These are phyloP conservation scores for Stromatinia cepivora DNA, from an alignment of 2,329 filamentous ascomycete genomes.

Conservation along the genomic window DNA sequence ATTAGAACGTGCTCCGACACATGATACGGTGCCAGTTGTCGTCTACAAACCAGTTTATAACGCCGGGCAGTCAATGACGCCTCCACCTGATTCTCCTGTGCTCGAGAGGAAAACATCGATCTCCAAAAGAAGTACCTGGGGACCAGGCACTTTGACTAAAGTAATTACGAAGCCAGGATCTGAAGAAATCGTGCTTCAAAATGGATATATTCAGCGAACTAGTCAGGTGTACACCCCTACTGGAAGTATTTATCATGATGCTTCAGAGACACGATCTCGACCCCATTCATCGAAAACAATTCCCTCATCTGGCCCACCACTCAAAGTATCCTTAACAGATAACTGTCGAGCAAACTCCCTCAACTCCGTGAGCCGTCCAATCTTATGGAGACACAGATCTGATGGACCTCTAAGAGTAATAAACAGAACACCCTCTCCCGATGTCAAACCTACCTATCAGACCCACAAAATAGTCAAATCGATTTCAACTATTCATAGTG, in stretches of 20 bases:
- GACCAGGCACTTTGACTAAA: conserved; percentile 10
- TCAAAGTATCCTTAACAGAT: background rate
- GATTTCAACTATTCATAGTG: conserved; percentile 18
- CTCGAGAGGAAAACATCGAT: background rate
- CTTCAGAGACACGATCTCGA: background rate
- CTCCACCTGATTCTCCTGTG: background rate
- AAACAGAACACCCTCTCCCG: conserved; percentile 16
- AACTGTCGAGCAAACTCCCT: conserved; percentile 3
- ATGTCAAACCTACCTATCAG: conserved; percentile 11
- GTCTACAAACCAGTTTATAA: conserved; percentile 42
- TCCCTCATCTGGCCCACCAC: background rate
- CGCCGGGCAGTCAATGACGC: conserved; percentile 39
- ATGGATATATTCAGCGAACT: conserved; percentile 23
- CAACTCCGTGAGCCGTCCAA: background rate
- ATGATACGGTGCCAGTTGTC: background rate
- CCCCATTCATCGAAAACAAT: background rate
- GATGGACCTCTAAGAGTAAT: background rate
- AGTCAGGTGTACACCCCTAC: conserved; percentile 16
- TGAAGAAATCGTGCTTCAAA: conserved; percentile 23
- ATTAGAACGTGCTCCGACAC: conserved; percentile 37
- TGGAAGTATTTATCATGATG: background rate
- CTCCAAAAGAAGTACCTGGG: background rate
- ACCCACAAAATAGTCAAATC: conserved; percentile 8
- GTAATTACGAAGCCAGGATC: conserved; percentile 19
- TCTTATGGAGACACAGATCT: background rate